Evolutionary conservation across 2,329 filamentous ascomycete genomes (phyloP), one percentile per base, ranked within the genome.

Genomic region (Clonostachys sp.): DNA sequence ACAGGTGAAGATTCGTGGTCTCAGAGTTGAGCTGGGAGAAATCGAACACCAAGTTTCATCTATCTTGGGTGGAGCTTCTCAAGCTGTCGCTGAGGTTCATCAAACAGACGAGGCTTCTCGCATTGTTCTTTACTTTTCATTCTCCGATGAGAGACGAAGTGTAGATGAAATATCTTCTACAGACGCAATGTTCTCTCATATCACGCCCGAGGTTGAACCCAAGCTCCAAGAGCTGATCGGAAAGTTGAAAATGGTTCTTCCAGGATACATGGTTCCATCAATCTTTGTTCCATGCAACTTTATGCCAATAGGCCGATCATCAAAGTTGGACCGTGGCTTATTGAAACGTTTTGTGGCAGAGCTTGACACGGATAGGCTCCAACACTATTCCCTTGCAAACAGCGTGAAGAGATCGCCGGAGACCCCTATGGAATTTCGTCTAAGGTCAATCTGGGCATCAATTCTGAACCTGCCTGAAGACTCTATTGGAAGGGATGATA

Each of bases 391-490:
- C 8, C 42, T 44, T 30, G 42, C 18, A n/a, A 16, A 13, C 12
- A 33, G 42, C 6, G 42, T 30, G 12, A 24, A 34, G 42, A n/a
- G 16, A n/a, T 10, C 43, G 41, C 45, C 45, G 2, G 44, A 41
- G 7, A 39, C 45, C 14, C 12, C 48, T 8, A 45, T 46, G 18
- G 52, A 54, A 41, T 24, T 46, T 20, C 50, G 47, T 41, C 40
- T 54, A 1, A 46, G 52, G 5, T 45, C 49, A 5, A 16, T 51
- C 6, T 47, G 45, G 53, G 53, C 51, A n/a, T 20, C 45, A 17
- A 38, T 52, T 3, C 45, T 54, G 10, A 12, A 33, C 7, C 17
- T 49, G 9, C 8, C 34, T n/a, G 18, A 40, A 9, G 40, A 38
- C 12, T 20, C n/a, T 17, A 50, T 54, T 17, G 46, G 50, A 33